Evolutionary conservation across 805 yeast species (phyloP).

Genomic region (Scheffersomyces amazonensis): DNA sequence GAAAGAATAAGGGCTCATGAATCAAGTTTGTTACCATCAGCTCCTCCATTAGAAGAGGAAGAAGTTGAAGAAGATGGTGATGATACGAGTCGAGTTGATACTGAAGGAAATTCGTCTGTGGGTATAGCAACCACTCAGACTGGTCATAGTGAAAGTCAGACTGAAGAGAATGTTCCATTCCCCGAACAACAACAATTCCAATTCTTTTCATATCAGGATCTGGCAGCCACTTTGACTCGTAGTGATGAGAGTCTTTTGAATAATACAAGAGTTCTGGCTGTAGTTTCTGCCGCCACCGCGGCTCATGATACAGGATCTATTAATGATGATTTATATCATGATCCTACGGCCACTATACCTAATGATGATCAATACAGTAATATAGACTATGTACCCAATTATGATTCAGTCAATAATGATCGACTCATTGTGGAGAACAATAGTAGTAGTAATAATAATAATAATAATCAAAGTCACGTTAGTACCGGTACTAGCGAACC

Average conservation of each 20-base stretch:
- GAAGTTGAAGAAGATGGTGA: background rate
- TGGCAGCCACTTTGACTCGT: background rate
- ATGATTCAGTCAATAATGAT: conserved; percentile 26
- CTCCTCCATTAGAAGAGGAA: conserved; percentile 19
- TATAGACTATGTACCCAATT: conserved; percentile 34
- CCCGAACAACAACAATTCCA: background rate
- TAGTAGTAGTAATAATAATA: background rate
- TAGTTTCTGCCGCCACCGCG: background rate
- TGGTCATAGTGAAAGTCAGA: too few relatives aligned
- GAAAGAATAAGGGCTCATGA: conserved; percentile 53
- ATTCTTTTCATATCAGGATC: conserved; percentile 1
- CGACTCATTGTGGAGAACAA: conserved; percentile 11
- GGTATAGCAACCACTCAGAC: too few relatives aligned
- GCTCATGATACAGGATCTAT: background rate
- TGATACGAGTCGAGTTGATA: too few relatives aligned
- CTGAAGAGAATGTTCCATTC: too few relatives aligned
- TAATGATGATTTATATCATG: conserved; percentile 1
- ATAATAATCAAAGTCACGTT: background rate
- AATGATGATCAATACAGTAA: conserved; percentile 12
- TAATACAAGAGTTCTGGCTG: background rate
- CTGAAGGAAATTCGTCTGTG: too few relatives aligned
- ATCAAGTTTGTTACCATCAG: conserved; percentile 63
- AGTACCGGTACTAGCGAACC: too few relatives aligned
- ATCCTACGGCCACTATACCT: background rate
- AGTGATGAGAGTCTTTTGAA: background rate